phyloP scores from a whole-genome alignment of 2,329 filamentous ascomycete species.

The Epichloe sylvatica region DNA sequence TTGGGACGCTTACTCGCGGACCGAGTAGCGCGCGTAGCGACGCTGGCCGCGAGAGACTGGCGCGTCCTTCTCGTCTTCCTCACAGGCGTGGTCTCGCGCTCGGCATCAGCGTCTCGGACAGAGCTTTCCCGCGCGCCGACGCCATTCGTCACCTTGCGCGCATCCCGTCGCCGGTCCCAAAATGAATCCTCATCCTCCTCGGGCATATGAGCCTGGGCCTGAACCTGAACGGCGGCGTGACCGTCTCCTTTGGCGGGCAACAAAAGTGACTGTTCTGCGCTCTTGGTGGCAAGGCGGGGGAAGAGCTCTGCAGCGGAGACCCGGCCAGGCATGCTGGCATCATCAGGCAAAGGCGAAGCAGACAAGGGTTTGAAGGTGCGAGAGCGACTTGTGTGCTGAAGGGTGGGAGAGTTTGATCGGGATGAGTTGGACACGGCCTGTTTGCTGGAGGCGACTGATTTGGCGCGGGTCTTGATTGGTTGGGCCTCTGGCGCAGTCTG shows the following conservation, averaged over 20 bases:
- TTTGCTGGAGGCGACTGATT: conserved; percentile 25
- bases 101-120: conserved; percentile 18
- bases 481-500: conserved; percentile 25
- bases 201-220: conserved; percentile 15
- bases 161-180: conserved; percentile 24
- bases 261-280: not conserved
- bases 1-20: conserved; percentile 38
- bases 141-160: conserved; percentile 26
- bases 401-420: conserved; percentile 22
- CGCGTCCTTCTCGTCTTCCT: conserved; percentile 22
- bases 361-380: conserved; percentile 13
- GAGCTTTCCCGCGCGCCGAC: conserved; percentile 24
- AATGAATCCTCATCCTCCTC: conserved; percentile 18
- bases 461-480: conserved; percentile 19
- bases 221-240: conserved; percentile 12
- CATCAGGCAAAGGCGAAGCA: conserved; percentile 9
- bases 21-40: conserved; percentile 30
- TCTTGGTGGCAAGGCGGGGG: conserved; percentile 18
- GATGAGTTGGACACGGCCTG: conserved; percentile 23
- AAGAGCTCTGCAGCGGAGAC: conserved; percentile 20
- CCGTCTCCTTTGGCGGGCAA: conserved; percentile 5
- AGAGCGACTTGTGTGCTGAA: conserved; percentile 9
- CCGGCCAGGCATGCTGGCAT: conserved; percentile 28
- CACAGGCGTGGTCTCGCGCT: conserved; percentile 18
- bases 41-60: conserved; percentile 20